Base-by-base conservation (phyloP, 805 yeast genomes). In the Zygosaccharomyces siamensis region DNA sequence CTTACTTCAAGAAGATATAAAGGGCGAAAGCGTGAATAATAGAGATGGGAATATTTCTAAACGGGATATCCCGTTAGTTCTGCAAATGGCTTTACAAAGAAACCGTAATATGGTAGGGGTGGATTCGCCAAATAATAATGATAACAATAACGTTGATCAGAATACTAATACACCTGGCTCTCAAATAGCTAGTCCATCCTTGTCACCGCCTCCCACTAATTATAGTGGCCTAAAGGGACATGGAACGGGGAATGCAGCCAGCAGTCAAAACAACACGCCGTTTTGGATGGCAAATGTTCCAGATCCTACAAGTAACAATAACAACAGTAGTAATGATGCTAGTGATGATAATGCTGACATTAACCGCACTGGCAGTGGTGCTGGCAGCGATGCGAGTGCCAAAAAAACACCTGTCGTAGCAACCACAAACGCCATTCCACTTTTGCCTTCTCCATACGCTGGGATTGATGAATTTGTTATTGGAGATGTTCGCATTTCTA, bases 401-500 rank as follows among this genome's bases (percentile, higher is more conserved):
- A 47, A 52, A 21, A 56, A 50, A 30, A 38, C 50, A 16, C 65
- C 55, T 14, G 55, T 62, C 0, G 56, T 63, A 2, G 62, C 63
- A 12, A 58, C 64, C 2, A 63, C 69, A 4, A 61, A 56, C 21
- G 61, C 68, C 1, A 57, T 61, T 11, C 60, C 60, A 18, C 58
- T 58, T 7, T 43, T 65, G 21, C 66, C 67, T 4, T 61, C 67
- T 1, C 66, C 68, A 11, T 57, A 64, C 47, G 63, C 61, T 2
- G 59, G 56, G 27, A 72, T 81, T 12, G 72, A 80, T 1, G 92
- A 86, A 56, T 88, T 86, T 60, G 76, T 78, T 2, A 68, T 90
- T 18, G 97, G 96, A 0, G 86, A 84, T 50, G 92, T 89, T 7
- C 73, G 72, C 30, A 71, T 90, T 12, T 74, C 89, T 1, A 63